Conservation (phyloP, 495 filamentous ascomycete genomes). For the Baudoinia panamericana region DNA sequence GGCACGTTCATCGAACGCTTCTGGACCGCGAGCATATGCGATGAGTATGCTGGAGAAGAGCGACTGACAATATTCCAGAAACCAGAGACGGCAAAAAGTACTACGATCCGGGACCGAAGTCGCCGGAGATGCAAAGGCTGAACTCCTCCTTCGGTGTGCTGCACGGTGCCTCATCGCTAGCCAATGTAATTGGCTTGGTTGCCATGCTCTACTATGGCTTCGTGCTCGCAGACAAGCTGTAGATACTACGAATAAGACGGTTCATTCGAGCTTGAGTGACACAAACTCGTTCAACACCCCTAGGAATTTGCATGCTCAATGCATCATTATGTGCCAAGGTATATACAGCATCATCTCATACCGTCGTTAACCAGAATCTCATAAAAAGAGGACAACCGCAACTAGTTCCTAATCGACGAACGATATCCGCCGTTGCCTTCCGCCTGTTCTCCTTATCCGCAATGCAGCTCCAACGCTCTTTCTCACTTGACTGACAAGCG, state of each 20-base stretch:
- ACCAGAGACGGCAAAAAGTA: constrained; percentile 71
- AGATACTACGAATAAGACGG: neutral
- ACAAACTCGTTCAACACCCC: neutral
- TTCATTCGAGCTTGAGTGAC: too few relatives aligned
- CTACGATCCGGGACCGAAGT: constrained; percentile 60
- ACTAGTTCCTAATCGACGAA: constrained; percentile 1
- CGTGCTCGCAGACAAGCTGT: constrained; percentile 47
- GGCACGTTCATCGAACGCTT: constrained; percentile 35
- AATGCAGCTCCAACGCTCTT: neutral
- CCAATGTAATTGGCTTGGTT: constrained; percentile 58
- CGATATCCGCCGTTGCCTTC: neutral
- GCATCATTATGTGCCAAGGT: too few relatives aligned
- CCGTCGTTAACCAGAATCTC: neutral
- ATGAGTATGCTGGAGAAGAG: neutral
- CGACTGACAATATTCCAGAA: constrained; percentile 34
- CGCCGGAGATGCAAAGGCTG: constrained; percentile 64
- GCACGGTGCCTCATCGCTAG: constrained; percentile 62
- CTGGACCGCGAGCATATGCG: neutral
- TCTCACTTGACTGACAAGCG: neutral
- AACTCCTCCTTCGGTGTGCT: constrained; percentile 68
- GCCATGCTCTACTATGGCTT: constrained; percentile 62
- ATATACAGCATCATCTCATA: neutral
- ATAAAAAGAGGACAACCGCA: neutral
- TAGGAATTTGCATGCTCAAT: neutral
- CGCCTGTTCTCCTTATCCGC: neutral